Percentiles rank a stretch among this genome's conserved stretches.
These are phyloP conservation scores for Scopulariopsis brevicaulis DNA, from an alignment of 2,329 filamentous ascomycete species.

Conservation along the genomic window DNA sequence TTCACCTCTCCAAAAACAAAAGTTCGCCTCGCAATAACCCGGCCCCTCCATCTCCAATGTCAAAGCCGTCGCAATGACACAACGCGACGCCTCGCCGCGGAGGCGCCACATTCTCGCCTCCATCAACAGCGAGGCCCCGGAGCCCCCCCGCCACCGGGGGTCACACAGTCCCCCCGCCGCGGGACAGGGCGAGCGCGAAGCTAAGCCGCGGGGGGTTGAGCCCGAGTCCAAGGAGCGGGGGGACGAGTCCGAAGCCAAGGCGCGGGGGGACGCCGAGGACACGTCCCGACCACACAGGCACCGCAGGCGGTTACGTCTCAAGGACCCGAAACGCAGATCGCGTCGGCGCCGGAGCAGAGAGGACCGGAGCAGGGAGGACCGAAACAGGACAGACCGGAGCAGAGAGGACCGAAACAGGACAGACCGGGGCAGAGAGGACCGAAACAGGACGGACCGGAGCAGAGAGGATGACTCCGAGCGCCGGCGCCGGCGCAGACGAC, in stretches of 20 bases:
- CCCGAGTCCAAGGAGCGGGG: no score
- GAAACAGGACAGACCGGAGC: no score
- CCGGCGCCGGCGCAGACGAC: slow-evolving; percentile 15
- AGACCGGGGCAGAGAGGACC: not conserved
- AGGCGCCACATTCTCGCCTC: slow-evolving; percentile 38
- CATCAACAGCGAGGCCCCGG: slow-evolving; percentile 23
- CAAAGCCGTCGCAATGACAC: not conserved
- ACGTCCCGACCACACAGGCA: slow-evolving; percentile 10
- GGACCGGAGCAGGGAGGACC: no score
- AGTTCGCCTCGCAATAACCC: no score
- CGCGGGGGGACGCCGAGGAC: slow-evolving; percentile 7
- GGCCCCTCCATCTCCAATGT: no score
- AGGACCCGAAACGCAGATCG: slow-evolving; percentile 13
- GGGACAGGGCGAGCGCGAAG: not conserved
- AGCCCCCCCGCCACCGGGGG: not conserved
- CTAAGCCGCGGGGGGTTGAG: not conserved
- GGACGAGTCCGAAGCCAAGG: no score
- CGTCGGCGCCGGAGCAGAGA: slow-evolving; percentile 10
- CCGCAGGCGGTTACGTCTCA: slow-evolving; percentile 20
- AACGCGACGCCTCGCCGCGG: slow-evolving; percentile 18
- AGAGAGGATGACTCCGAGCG: slow-evolving; percentile 15
- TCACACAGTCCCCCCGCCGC: not conserved
- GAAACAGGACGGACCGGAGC: not conserved
- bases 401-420: no score
- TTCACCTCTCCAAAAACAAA: no score